Conservation (phyloP, 768 basidiomycete genomes). For the Pleurotus pulmonarius region DNA sequence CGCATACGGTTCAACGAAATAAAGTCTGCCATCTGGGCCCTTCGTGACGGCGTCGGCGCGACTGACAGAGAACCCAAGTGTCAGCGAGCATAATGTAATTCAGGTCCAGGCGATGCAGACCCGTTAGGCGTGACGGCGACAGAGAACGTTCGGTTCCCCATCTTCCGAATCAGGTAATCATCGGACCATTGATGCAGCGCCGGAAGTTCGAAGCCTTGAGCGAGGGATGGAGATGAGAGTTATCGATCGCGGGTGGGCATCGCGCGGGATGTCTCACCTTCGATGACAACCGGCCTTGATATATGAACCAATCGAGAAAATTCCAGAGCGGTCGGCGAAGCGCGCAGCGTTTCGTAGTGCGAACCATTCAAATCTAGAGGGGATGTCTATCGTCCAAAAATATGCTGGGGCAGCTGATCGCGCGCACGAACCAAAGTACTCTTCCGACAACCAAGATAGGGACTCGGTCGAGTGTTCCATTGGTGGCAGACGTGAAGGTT, state of each 20-base stretch:
- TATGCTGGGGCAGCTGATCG: neutral
- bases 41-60: conserved; percentile 71
- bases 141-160: conserved; percentile 55
- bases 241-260: neutral
- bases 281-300: conserved; percentile 59
- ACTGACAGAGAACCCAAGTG: conserved; percentile 31
- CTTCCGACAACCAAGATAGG: conserved; percentile 30
- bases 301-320: conserved; percentile 47
- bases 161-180: conserved; percentile 51
- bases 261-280: conserved; percentile 35
- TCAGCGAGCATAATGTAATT: neutral
- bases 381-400: neutral
- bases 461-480: neutral
- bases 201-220: conserved; percentile 45
- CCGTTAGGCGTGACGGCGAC: conserved; percentile 85
- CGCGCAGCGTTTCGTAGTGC: conserved; percentile 29
- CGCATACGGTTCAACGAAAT: conserved; percentile 73
- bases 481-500: neutral
- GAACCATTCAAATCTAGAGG: conserved; percentile 40
- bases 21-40: conserved; percentile 49
- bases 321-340: conserved; percentile 43
- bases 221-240: neutral
- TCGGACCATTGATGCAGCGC: conserved; percentile 60
- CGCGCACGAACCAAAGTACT: conserved; percentile 17
- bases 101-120: conserved; percentile 34